phyloP scores from a whole-genome alignment of 139 green algal genomes.

The Picochlorum sp. region DNA sequence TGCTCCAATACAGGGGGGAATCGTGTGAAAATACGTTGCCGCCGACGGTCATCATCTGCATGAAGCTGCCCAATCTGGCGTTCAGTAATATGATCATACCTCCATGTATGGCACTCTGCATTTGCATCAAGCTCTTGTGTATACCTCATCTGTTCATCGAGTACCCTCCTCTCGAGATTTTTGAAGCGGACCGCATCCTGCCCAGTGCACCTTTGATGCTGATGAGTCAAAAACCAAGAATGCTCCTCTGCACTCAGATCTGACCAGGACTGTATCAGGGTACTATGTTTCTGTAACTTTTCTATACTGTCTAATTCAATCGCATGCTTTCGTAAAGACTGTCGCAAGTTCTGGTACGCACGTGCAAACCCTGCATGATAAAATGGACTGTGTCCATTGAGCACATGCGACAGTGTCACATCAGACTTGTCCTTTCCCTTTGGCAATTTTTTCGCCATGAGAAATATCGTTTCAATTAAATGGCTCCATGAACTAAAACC shows the following conservation, averaged over 20 bases:
- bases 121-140: neutral
- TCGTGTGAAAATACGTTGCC: neutral
- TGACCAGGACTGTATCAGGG: constrained; percentile 7
- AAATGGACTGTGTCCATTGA: constrained; percentile 10
- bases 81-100: constrained; percentile 8
- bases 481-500: neutral
- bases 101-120: neutral
- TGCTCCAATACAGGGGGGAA: neutral
- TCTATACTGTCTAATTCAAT: neutral
- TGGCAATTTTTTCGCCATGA: neutral
- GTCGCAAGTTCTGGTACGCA: neutral
- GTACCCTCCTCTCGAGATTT: neutral
- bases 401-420: neutral
- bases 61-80: constrained; percentile 25
- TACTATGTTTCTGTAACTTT: constrained; percentile 11
- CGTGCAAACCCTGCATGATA: constrained; percentile 14
- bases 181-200: neutral
- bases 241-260: constrained; percentile 13
- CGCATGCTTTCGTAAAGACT: constrained; percentile 2
- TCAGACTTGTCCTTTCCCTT: neutral
- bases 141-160: neutral
- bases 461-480: neutral
- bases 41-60: neutral
- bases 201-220: neutral
- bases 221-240: constrained; percentile 19